Evolutionary conservation across 106 monocot genomes (phyloP), one percentile per base, ranked within the genome.

Genomic region (Alisma plantagoaquatica): DNA sequence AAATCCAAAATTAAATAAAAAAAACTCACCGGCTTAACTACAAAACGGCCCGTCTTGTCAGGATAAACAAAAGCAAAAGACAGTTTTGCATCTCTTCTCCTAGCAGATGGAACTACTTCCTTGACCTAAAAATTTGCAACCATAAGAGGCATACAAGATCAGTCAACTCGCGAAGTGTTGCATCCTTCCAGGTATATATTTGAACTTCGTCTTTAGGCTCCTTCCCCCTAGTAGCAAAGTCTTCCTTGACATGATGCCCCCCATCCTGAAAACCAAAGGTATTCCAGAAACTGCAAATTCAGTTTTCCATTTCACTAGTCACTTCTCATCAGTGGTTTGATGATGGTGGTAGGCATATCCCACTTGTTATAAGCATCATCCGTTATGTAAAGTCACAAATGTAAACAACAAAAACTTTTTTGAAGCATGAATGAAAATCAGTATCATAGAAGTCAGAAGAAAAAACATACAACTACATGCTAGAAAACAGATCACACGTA

Each of bases 61-160:
- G 96, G 96, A 67, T 89, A 96, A 7, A 96, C 96, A 66, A 96
- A 96, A 26, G 88, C 89, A 81, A 89, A 96, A 43, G 96, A 94
- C 8, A 94, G 77, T 56, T 81, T 94, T 19, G 88, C 77, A 35
- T 94, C 78, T 53, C 88, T 73, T 73, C 61, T 88, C 46, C 94
- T 87, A 46, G 94, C 94, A 55, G 80, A 73, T 42, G 80, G 80
- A 61, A 77, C 87, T 61, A 94, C 94, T 67, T 94, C 94, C 72
- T 88, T 94, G 26, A 94, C 94, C 94, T 94, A 68, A 33, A 72
- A 67, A 51, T 24, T 14, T 43, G 31, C 9, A 29, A 5, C 20
- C 7, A 38, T 28, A 57, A 0, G 51, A 12, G 15, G 54, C 4
- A 60, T 84, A 96, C 96, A 55, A 96, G 75, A 65, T 89, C 96